Evolutionary conservation across 2,329 filamentous ascomycete genomes (phyloP).

Genomic region (Hortaea werneckii): DNA sequence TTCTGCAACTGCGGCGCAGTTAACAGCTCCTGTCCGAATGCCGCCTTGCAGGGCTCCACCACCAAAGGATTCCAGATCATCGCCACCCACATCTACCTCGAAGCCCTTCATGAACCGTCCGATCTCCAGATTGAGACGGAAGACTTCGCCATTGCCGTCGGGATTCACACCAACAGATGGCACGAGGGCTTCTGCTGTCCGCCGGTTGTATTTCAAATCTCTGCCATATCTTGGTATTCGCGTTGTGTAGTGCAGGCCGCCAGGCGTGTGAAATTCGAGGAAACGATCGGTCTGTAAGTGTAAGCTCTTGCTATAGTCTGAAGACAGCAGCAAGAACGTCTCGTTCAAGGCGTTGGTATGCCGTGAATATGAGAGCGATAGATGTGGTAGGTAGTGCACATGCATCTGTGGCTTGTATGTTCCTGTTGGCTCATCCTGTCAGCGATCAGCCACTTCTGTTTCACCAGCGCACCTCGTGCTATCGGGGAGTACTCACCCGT

Average conservation of each 20-base stretch:
- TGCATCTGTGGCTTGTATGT: constrained; percentile 78
- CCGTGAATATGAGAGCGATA: constrained; percentile 85
- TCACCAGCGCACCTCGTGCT: neutral
- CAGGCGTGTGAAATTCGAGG: constrained; percentile 85
- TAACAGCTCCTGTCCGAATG: constrained; percentile 75
- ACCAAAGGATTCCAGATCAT: constrained; percentile 57
- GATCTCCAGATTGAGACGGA: constrained; percentile 79
- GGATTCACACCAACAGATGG: constrained; percentile 79
- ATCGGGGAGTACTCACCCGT: constrained; percentile 50
- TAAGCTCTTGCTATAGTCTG: constrained; percentile 87
- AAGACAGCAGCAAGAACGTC: constrained; percentile 77
- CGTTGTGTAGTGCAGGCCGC: constrained; percentile 79
- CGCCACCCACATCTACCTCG: constrained; percentile 78
- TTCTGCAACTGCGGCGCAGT: constrained; percentile 77
- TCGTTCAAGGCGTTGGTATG: constrained; percentile 89
- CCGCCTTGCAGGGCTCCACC: constrained; percentile 76
- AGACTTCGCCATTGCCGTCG: constrained; percentile 84
- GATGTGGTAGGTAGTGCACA: constrained; percentile 85
- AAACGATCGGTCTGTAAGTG: constrained; percentile 87
- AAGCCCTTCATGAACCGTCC: constrained; percentile 93
- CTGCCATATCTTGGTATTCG: constrained; percentile 86
- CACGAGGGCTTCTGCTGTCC: constrained; percentile 73
- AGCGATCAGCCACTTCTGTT: constrained; percentile 12
- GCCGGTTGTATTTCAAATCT: constrained; percentile 74
- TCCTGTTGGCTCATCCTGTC: constrained; percentile 30